phyloP scores from a whole-genome alignment of 495 filamentous ascomycete species.

The Paragyromitra xinjiangensis region DNA sequence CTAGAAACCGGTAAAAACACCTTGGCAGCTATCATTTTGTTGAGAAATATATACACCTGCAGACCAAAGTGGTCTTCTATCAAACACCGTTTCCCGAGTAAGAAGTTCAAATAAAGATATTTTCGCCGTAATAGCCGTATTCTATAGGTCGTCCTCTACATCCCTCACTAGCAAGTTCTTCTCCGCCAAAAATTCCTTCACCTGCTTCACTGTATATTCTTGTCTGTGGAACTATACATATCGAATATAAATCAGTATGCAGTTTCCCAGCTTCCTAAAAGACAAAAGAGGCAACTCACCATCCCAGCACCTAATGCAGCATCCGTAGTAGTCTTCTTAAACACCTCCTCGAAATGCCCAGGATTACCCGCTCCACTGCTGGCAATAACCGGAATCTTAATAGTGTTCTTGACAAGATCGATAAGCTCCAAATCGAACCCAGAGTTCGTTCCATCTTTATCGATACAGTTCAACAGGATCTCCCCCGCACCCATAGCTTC shows the following conservation, averaged over 20 bases:
- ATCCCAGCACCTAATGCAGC: slow-evolving; percentile 95
- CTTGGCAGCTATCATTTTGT: background rate
- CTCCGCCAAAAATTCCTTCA: slow-evolving; percentile 82
- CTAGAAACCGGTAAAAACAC: background rate
- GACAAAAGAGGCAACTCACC: slow-evolving; percentile 64
- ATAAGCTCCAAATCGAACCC: slow-evolving; percentile 96
- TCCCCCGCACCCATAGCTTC: slow-evolving; percentile 97
- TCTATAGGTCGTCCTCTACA: slow-evolving; percentile 34
- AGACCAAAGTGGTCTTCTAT: slow-evolving; percentile 6
- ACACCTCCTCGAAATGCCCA: slow-evolving; percentile 89
- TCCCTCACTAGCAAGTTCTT: slow-evolving; percentile 78
- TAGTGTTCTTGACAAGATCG: slow-evolving; percentile 78
- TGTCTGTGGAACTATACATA: slow-evolving; percentile 80
- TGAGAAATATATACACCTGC: background rate
- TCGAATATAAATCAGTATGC: slow-evolving; percentile 28
- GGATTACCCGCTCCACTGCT: slow-evolving; percentile 93
- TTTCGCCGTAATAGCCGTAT: background rate
- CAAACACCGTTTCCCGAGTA: background rate
- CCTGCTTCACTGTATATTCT: slow-evolving; percentile 92
- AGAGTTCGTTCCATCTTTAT: slow-evolving; percentile 93
- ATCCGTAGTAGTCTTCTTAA: slow-evolving; percentile 83
- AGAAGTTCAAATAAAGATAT: background rate
- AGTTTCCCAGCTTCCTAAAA: slow-evolving; percentile 30
- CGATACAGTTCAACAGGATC: slow-evolving; percentile 95
- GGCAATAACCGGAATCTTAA: slow-evolving; percentile 93